Evolutionary conservation across 345 rosid genomes (phyloP), one percentile per base, ranked within the genome.

Genomic region (Hibiscus trionum): DNA sequence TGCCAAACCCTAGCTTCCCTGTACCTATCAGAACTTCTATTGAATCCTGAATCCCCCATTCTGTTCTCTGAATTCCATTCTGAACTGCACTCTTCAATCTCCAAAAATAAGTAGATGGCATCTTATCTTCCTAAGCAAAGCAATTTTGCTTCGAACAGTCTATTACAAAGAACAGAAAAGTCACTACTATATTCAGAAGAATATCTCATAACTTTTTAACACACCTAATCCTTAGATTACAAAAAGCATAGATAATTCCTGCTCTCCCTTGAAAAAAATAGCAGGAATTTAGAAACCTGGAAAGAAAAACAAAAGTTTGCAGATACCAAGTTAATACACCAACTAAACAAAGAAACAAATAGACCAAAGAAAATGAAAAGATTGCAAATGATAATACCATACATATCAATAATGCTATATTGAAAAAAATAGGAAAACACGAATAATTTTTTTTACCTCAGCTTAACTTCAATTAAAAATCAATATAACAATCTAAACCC

Each of bases 81-180:
- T 79, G 91, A 17, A 86, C 77, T 29, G 88, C 89, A 79, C 76
- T 76, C 80, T 87, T 84, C 69, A 91, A 64, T 64, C 84, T 84
- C 15, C 85, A 69, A 62, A 82, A 81, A 77, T 66, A 83, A 29
- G 70, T 75, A 50, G 82, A 81, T 60, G 88, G 81, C 98, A 93
- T 93, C 86, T 84, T 85, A 80, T n/a, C 80, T 78, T 65, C 80
- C 75, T 77, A 77, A 80, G 67, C 73, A 64, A 68, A 80, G 75
- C 74, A 73, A 60, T 47, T 75, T 58, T 11, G 72, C 68, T 65
- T 15, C 71, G 66, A 79, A 66, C 74, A 26, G 53, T 58, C 76
- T 73, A 75, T 55, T 24, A 73, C 33, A 66, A 17, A 70, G 77
- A 80, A 80, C 75, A 74, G 72, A 61, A 77, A 75, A 50, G 73